Base-by-base conservation (phyloP, 371 early-diverging fungal genomes). In the Choanephora cucurbitarum region DNA sequence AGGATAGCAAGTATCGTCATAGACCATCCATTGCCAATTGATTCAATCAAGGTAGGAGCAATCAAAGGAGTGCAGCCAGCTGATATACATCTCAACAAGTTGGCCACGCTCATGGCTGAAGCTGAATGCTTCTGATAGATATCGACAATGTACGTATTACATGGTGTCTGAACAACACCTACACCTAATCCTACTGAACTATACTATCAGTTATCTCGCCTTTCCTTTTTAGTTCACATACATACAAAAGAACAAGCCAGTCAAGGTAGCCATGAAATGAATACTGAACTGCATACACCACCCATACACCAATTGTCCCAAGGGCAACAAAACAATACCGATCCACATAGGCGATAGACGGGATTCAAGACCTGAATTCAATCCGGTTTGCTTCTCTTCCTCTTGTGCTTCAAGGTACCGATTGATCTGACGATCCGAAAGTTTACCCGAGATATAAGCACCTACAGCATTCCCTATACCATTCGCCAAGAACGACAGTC, bases 11-110 rank as follows among this genome's bases (percentile, higher is more conserved):
- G 44, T 17, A 75, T 50, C 11, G 80, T 77, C 62, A 73, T 57
- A 5, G 75, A 68, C 75, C 73, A 77, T n/a, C 80, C 80, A 60
- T 73, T 72, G 1, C 80, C 80, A 7, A 77, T 67, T 0, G 53
- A 13, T 2, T 41, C 54, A 8, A 73, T 52, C 37, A 77, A 52
- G 10, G 58, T 55, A 3, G 76, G 73, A 6, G 77, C 77, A 17
- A 77, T 55, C 10, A 80, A 54, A 14, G 77, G 80, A 1, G 72
- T 77, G 18, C 48, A 60, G 0, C 70, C 73, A 10, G 75, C 80
- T 28, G 66, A 69, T 1, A 70, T 60, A 15, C 75, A 67, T 40
- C 80, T 58, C 44, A 80, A 52, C 4, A 80, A 45, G 42, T 77
- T 80, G 11, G 70, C 66, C 3, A 72, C 68, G 14, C 80, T 68